Conservation (phyloP, 2,329 filamentous ascomycete species). For the Colletotrichum spaethianum region DNA sequence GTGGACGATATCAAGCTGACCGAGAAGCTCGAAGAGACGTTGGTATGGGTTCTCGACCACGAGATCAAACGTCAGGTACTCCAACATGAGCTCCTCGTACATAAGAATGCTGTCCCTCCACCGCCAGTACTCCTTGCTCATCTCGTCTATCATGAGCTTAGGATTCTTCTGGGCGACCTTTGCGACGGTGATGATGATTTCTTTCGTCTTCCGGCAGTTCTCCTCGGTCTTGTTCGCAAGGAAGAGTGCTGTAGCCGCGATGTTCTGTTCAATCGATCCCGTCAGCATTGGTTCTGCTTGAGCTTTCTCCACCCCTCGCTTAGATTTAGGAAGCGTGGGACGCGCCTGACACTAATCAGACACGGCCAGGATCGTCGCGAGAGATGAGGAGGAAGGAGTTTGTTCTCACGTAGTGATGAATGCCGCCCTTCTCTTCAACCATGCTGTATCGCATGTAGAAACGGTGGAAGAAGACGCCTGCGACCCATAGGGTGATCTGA, state of each 20-base stretch:
- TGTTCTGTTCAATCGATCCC: slow-evolving; percentile 66
- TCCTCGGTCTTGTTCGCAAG: slow-evolving; percentile 98
- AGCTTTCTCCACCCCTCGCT: slow-evolving; percentile 33
- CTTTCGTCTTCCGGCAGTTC: slow-evolving; percentile 95
- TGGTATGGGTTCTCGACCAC: slow-evolving; percentile 91
- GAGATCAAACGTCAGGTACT: slow-evolving; percentile 93
- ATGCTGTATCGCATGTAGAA: slow-evolving; percentile 94
- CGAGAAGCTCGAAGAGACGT: slow-evolving; percentile 85
- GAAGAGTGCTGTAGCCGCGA: slow-evolving; percentile 92
- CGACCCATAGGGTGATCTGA: slow-evolving; percentile 92
- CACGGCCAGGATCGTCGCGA: background rate
- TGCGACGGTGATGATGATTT: slow-evolving; percentile 93
- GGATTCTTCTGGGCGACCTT: slow-evolving; percentile 96
- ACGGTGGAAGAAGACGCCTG: slow-evolving; percentile 93
- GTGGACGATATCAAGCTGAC: slow-evolving; percentile 79
- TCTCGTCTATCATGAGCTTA: slow-evolving; percentile 91
- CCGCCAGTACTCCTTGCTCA: slow-evolving; percentile 98
- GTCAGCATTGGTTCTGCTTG: slow-evolving; percentile 32
- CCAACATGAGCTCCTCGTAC: slow-evolving; percentile 93
- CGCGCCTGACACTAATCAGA: slow-evolving; percentile 38
- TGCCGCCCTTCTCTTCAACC: slow-evolving; percentile 80
- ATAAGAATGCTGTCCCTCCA: slow-evolving; percentile 96
- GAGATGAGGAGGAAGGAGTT: background rate
- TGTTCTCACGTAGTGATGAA: slow-evolving; percentile 89
- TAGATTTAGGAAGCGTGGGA: slow-evolving; percentile 32